phyloP scores from a whole-genome alignment of 1,284 basidiomycete genomes.

The Athelia psychrophila region DNA sequence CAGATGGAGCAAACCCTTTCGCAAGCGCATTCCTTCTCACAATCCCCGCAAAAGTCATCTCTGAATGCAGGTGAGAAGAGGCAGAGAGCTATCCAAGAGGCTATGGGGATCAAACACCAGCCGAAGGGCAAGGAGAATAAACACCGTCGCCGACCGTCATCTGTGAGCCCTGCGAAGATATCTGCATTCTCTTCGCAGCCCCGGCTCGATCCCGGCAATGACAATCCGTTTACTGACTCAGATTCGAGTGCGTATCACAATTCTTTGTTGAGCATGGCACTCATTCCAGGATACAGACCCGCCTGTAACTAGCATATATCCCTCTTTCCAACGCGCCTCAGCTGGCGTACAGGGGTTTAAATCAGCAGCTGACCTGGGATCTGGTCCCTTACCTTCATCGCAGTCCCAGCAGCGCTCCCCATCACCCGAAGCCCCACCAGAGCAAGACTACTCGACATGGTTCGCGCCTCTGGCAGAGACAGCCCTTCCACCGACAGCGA shows the following conservation, averaged over 20 bases:
- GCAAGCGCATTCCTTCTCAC: constrained; percentile 22
- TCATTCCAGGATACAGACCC: too few species aligned
- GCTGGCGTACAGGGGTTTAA: constrained; percentile 14
- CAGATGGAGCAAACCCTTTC: constrained; percentile 46
- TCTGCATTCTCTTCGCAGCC: neutral
- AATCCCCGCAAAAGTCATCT: too few species aligned
- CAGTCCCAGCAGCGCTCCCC: constrained; percentile 27
- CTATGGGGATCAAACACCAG: neutral
- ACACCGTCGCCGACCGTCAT: neutral
- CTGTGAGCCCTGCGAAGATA: neutral
- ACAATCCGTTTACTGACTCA: neutral
- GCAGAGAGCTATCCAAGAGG: neutral
- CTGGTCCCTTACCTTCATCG: constrained; percentile 4
- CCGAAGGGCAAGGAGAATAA: neutral
- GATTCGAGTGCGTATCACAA: neutral
- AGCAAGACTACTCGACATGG: constrained; percentile 53
- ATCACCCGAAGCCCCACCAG: constrained; percentile 41
- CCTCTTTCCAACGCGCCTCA: neutral
- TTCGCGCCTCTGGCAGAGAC: constrained; percentile 39
- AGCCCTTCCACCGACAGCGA: constrained; percentile 28
- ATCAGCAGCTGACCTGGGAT: constrained; percentile 8
- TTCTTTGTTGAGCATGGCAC: neutral
- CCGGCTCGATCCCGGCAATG: neutral
- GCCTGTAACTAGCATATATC: neutral
- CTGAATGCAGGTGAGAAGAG: neutral